Evolutionary conservation across 192 early-diverging fungal species (phyloP), one percentile per base, ranked within the genome.

Genomic region (Coemansia sp.): DNA sequence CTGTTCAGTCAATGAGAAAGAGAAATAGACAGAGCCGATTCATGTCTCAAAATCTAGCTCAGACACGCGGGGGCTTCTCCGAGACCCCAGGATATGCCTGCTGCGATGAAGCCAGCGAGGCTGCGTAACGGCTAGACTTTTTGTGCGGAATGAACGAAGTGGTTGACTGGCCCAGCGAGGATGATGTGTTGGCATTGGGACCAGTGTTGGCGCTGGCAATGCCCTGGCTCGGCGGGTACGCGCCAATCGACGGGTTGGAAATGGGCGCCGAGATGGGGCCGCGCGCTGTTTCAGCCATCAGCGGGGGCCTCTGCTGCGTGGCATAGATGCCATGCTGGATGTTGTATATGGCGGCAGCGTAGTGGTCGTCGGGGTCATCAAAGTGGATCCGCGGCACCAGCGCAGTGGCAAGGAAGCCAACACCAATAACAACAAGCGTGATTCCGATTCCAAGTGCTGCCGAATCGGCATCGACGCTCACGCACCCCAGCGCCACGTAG

Each of bases 331-430:
- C 77, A 38, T 71, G 65, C 65, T 71, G 77, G 16, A 70, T 68
- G 54, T 75, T 71, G 47, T 70, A 68, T 38, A 75, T 75, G 9
- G 67, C 67, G 10, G 57, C 26, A 0, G 72, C 77, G 38, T 75
- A 74, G 13, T 65, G 72, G 61, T 80, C 77, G n/a, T 70, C 66
- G 9, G 77, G 77, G 15, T 80, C 77, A 50, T 80, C 77, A 53
- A 65, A 80, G 39, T 32, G 26, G 37, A 71, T 57, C 5, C 45
- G 37, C 39, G 64, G 43, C 19, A 32, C 56, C 23, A 73, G 52
- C 11, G 74, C 49, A 26, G 75, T 44, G 0, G 56, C 67, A 13
- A 81, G 41, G 53, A 70, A 69, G 39, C 62, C 18, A 5, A 56
- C 63, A 9, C 59, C 74, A 9, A 59, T 21, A 0, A 76, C 47